Base-by-base conservation (phyloP, 148 eudicot genomes). In the Dysphania ambrosioides region DNA sequence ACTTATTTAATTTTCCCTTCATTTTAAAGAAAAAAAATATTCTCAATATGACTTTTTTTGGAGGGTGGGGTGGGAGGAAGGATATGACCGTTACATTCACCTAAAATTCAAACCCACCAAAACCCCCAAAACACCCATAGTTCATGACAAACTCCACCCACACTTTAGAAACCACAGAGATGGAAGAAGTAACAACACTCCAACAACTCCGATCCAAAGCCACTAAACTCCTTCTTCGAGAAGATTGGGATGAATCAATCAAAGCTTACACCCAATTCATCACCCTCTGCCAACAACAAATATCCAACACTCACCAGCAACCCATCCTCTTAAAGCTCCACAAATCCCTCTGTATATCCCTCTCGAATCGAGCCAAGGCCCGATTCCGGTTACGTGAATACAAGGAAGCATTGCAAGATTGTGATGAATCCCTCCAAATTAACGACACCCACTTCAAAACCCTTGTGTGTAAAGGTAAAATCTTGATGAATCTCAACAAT, bases 171-270 rank as follows among this genome's bases (percentile, higher is more conserved):
- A 29, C 40, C 47, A n/a, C 70, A 70, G 64, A 80, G 12, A 84
- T 84, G 83, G 89, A 89, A 62, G 91, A 91, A 70, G 90, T 86
- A 44, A 76, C 56, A 56, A 79, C 35, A 72, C 40, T 91, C 72
- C 95, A 91, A 40, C 80, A 79, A 67, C 89, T 93, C 8, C 83
- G 95, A 88, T 87, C 95, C 75, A 89, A 88, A 85, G 97, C 98
- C 77, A 81, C 95, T 0, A 93, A 93, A 68, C 83, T 87, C 69
- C 86, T 93, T n/a, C 85, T 93, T 4, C 77, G 90, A 83, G 88
- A 91, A 87, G 87, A 91, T 40, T 93, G 89, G 87, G 66, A 40
- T 44, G 89, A 77, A 16, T 86, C 91, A 53, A 83, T 88, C 18
- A 79, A 85, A 80, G 69, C 82, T 60, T 93, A 89, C 65, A 77